These are phyloP conservation scores for Medicago truncatula DNA, from an alignment of 306 rosid species.

Conservation along the genomic window MtrunA17r5.0-ANR NC_053043.1:41957001-41957500, in stretches of 20 bases:
- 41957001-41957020: not conserved
- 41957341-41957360: conserved; percentile 6
- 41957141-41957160: conserved; percentile 48
- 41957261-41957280: conserved; percentile 25
- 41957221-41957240: conserved; percentile 99
- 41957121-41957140: conserved; percentile 38
- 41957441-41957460: conserved; percentile 9
- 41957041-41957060: conserved; percentile 19
- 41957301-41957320: conserved; percentile 15
- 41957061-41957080: conserved; percentile 20
- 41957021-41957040: not conserved
- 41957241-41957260: conserved; percentile 69
- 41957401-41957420: conserved; percentile 28
- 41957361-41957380: conserved; percentile 15
- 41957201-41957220: conserved; percentile 90
- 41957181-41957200: conserved; percentile 89
- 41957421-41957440: conserved; percentile 11
- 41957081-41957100: conserved; percentile 30
- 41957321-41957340: conserved; percentile 22
- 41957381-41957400: not conserved
- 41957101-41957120: conserved; percentile 31
- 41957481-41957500: conserved; percentile 30
- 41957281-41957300: conserved; percentile 20
- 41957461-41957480: conserved; percentile 33
- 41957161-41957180: conserved; percentile 60